These are phyloP conservation scores for Papiliotrema laurentii DNA, from an alignment of 1,284 basidiomycete species.

Conservation along the genomic window DNA sequence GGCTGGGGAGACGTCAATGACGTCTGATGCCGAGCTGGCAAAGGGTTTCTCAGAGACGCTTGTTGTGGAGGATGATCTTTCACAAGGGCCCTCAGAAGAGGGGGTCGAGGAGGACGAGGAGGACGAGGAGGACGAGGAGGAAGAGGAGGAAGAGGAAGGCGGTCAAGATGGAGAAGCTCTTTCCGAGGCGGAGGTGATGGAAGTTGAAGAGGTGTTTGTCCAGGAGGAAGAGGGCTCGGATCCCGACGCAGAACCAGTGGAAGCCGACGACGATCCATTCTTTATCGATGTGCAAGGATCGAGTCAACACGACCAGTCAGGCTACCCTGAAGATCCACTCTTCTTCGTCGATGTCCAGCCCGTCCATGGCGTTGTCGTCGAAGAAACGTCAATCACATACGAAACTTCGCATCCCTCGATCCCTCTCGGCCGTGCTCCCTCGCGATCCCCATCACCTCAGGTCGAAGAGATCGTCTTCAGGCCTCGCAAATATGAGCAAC, in stretches of 20 bases:
- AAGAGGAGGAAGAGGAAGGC: conserved; percentile 3
- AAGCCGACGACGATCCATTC: conserved; percentile 7
- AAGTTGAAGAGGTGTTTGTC: background rate
- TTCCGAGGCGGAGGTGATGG: background rate
- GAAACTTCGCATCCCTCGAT: conserved; percentile 7
- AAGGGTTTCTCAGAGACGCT: no score
- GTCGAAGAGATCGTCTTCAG: conserved; percentile 44
- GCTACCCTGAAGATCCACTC: conserved; percentile 1
- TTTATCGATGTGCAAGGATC: conserved; percentile 16
- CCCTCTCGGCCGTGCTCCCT: conserved; percentile 14
- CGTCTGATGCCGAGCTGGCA: no score
- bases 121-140: conserved; percentile 1
- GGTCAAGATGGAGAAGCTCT: background rate
- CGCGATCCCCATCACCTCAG: conserved; percentile 11
- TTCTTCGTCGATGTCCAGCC: conserved; percentile 33
- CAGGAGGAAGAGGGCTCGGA: background rate
- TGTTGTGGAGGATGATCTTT: no score
- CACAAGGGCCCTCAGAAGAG: no score
- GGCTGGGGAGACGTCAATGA: no score
- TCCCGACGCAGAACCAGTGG: no score
- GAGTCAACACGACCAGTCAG: background rate
- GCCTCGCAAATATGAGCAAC: conserved; percentile 27
- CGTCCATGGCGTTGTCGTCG: background rate
- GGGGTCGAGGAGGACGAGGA: background rate
- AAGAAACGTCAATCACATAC: conserved; percentile 13